Base-by-base conservation (phyloP, 805 yeast species). In the Pichia californica region DNA sequence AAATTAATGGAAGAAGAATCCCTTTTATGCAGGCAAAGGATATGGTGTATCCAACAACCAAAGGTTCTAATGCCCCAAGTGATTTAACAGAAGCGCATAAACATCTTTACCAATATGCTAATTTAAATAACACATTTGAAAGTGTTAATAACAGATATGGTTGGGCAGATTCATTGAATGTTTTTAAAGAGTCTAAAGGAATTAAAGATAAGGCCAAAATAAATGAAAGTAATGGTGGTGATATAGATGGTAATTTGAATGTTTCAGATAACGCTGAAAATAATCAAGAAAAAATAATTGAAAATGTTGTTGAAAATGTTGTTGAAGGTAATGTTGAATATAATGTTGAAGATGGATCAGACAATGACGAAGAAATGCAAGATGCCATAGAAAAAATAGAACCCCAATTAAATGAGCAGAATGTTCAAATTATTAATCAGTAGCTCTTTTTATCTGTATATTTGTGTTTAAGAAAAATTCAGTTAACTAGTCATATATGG, bases 91-190 rank as follows among this genome's bases (percentile, higher is more conserved):
- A 44, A n/a, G 52, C 53, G 10, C 52, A 53, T 16, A 40, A 32
- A 21, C 44, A 38, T 15, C 36, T 54, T 5, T 47, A 51, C 25
- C 43, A 43, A 19, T 42, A 50, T 36, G 50, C 50, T 0, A 55
- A 55, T 33, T 45, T 55, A 14, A 49, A 47, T 29, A 44, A 47
- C 14, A 43, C 50, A 4, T 44, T 55, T 40, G 55, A 54, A 31
- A 43, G 45, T 19, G 49, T 46, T 11, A 50, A 47, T 15, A 46
- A 43, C 38, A 43, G 54, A 19, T 52, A 49, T 36, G 57, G 56
- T 7, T 30, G 53, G 40, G 48, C 47, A 7, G 53, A 54, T 38
- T 45, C 53, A 1, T 45, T 57, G 7, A 34, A 41, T n/a, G 15
- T 20, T 7, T 46, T 46, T 21, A 46, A 46, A 28, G 5, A 33